Conservation (phyloP, 73 alveolate genomes). For the Tetrahymena elliotti region DNA sequence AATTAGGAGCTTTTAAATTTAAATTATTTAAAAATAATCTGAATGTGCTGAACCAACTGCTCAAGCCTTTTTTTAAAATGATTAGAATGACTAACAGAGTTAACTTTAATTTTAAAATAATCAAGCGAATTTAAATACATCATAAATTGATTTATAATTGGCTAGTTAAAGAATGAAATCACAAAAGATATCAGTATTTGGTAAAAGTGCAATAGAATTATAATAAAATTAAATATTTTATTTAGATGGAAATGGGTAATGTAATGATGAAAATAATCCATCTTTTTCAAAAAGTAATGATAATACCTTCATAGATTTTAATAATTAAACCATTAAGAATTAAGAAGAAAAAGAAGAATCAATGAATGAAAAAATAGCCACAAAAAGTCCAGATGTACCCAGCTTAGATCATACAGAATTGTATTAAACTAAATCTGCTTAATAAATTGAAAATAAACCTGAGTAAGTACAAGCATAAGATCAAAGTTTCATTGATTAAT, state of each 20-base stretch:
- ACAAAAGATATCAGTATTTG: no score
- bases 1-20: neutral
- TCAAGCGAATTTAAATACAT: no score
- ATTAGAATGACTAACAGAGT: no score
- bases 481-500: neutral
- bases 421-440: neutral
- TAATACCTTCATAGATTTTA: neutral
- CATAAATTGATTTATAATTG: no score
- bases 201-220: neutral
- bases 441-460: neutral
- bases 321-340: no score
- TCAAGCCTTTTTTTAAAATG: neutral
- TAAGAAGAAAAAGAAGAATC: neutral
- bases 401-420: no score
- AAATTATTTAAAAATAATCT: no score
- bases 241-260: neutral
- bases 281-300: neutral
- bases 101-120: no score
- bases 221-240: no score
- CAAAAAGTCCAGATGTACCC: no score
- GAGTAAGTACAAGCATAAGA: neutral
- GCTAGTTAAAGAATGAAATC: no score
- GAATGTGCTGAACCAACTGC: neutral
- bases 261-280: neutral
- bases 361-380: no score